Conservation (phyloP, 345 rosid genomes). For the Eucalyptus lansdowneana region DNA sequence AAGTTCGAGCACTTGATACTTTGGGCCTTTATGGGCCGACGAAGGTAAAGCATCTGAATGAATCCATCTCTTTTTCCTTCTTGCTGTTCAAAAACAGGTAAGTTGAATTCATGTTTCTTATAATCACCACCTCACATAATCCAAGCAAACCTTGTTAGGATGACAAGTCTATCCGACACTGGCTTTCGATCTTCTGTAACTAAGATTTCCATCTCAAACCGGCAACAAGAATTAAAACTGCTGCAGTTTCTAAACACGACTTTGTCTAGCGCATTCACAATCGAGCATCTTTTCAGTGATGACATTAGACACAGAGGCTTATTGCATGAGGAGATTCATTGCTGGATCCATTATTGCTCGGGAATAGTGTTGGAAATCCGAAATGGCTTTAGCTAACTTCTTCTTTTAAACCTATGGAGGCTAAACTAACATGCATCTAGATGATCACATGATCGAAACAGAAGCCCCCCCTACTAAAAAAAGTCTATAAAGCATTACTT, state of each 20-base stretch:
- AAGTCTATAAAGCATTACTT: background rate
- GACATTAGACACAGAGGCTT: background rate
- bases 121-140: background rate
- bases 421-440: background rate
- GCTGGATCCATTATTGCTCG: background rate
- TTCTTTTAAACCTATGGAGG: no score
- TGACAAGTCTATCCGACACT: background rate
- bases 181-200: background rate
- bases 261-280: background rate
- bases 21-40: background rate
- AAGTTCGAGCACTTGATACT: no score
- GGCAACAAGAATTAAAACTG: background rate
- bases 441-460: background rate
- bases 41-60: background rate
- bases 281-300: accelerated
- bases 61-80: background rate
- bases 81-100: background rate
- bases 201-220: background rate
- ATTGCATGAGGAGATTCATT: background rate
- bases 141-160: background rate
- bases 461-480: accelerated
- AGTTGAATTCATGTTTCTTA: background rate
- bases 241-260: background rate
- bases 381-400: no score
- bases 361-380: background rate